Conservation (phyloP, 345 rosid genomes). For the Iberis pinnata region DNA sequence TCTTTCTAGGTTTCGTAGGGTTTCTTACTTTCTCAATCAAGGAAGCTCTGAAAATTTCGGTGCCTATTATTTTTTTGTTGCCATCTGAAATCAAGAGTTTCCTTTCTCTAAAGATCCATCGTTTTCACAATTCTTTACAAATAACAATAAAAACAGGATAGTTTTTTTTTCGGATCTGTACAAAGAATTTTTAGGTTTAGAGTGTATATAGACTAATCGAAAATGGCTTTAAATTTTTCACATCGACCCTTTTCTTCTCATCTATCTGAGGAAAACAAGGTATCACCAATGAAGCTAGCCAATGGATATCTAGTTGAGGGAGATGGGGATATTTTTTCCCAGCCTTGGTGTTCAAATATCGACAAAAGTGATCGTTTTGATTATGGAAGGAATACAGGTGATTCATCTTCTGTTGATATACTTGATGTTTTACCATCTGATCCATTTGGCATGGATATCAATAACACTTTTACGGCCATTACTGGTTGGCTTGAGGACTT, state of each 20-base stretch:
- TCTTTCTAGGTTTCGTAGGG: constrained; percentile 15
- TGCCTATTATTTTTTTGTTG: constrained; percentile 41
- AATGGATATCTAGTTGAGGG: constrained; percentile 56
- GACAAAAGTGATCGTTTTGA: constrained; percentile 53
- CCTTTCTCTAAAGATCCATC: constrained; percentile 20
- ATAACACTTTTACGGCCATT: constrained; percentile 66
- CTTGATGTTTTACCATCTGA: constrained; percentile 84
- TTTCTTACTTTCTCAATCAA: too few relatives aligned
- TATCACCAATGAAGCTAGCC: constrained; percentile 58
- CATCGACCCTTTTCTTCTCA: constrained; percentile 35
- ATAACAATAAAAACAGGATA: too few relatives aligned
- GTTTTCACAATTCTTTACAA: too few relatives aligned
- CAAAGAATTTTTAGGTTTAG: too few relatives aligned
- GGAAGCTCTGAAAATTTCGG: constrained; percentile 33
- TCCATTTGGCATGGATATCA: constrained; percentile 86
- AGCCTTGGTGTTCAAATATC: constrained; percentile 20
- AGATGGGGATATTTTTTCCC: constrained; percentile 31
- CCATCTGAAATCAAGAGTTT: constrained; percentile 40
- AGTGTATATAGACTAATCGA: too few relatives aligned
- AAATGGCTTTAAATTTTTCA: constrained; percentile 86
- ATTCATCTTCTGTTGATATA: constrained; percentile 62
- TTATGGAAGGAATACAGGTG: constrained; percentile 49
- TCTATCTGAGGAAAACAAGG: constrained; percentile 58
- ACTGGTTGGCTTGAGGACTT: constrained; percentile 73
- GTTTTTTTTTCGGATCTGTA: too few relatives aligned